These are phyloP conservation scores for Penicillium carneum DNA, from an alignment of 2,329 filamentous ascomycete species.

Conservation along the genomic window DNA sequence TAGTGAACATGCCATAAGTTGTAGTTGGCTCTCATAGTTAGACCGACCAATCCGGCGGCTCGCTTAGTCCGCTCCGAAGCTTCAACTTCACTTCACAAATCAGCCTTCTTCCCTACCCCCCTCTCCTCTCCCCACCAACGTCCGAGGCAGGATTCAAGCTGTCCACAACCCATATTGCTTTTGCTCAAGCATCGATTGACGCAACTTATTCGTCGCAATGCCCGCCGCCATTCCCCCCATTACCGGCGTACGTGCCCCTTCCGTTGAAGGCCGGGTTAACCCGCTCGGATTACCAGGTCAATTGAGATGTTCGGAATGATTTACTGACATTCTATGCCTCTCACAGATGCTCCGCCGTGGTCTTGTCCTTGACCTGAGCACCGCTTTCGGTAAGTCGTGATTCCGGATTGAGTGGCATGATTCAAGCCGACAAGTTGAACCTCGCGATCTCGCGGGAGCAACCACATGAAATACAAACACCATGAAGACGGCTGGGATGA, in stretches of 20 bases:
- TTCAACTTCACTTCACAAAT: conserved; percentile 44
- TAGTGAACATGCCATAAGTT: conserved; percentile 9
- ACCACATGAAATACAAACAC: background rate
- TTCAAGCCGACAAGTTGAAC: conserved; percentile 18
- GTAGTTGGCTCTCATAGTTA: conserved; percentile 13
- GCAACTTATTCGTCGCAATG: conserved; percentile 45
- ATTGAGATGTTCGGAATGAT: conserved; percentile 6
- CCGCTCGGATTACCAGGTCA: conserved; percentile 28
- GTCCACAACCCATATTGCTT: conserved; percentile 23
- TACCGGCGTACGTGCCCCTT: conserved; percentile 54
- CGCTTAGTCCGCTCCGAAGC: conserved; percentile 50
- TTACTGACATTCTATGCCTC: conserved; percentile 25
- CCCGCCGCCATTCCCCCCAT: conserved; percentile 54
- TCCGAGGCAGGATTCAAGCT: conserved; percentile 36
- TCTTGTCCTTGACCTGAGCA: conserved; percentile 71
- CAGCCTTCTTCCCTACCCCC: conserved; percentile 31
- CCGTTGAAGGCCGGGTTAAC: conserved; percentile 29
- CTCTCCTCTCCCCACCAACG: conserved; percentile 35
- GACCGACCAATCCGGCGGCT: conserved; percentile 45
- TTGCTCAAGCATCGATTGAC: conserved; percentile 26
- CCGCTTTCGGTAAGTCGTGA: conserved; percentile 66
- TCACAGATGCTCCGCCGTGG: conserved; percentile 69
- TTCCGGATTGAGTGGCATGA: conserved; percentile 30
- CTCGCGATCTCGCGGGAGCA: conserved; percentile 11
- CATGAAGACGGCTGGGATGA: background rate